Percentiles rank a stretch among this genome's conserved stretches.
phyloP scores from a whole-genome alignment of 805 yeast genomes.

The Peterozyma xylosa region DNA sequence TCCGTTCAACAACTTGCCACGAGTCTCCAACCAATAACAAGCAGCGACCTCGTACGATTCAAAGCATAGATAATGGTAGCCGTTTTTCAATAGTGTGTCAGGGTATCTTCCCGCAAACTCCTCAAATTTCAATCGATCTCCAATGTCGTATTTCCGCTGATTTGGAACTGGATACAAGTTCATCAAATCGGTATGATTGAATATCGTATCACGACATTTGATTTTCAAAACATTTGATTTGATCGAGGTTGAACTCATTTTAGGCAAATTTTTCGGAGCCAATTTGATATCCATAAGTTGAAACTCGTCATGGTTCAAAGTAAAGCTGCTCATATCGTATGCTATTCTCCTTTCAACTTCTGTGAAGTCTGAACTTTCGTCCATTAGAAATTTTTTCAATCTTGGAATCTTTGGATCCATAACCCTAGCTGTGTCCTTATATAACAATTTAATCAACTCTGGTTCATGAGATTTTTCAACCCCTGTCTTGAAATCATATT shows the following conservation, averaged over 20 bases:
- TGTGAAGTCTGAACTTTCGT: neutral
- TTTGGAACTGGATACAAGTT: slow-evolving; percentile 28
- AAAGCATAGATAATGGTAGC: slow-evolving; percentile 49
- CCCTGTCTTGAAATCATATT: too few species aligned
- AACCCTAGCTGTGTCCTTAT: neutral
- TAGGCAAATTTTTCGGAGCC: slow-evolving; percentile 4
- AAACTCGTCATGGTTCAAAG: neutral
- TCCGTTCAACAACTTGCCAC: slow-evolving; percentile 44
- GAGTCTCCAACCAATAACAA: slow-evolving; percentile 42
- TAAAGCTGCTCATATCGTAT: neutral
- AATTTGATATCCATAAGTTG: neutral
- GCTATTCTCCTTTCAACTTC: too few species aligned
- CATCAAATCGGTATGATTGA: slow-evolving; percentile 30
- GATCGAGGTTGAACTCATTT: neutral
- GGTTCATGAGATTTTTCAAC: too few species aligned
- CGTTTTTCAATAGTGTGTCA: slow-evolving; percentile 31
- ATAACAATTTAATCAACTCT: neutral
- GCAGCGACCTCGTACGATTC: slow-evolving; percentile 39
- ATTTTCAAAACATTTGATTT: slow-evolving; percentile 28
- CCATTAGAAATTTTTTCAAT: neutral
- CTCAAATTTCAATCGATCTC: slow-evolving; percentile 20
- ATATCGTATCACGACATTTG: slow-evolving; percentile 28
- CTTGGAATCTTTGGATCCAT: neutral
- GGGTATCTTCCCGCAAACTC: slow-evolving; percentile 45
- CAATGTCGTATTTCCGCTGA: slow-evolving; percentile 22